These are phyloP conservation scores for Penicillium verhagenii DNA, from an alignment of 495 filamentous ascomycete genomes.

Conservation along the genomic window DNA sequence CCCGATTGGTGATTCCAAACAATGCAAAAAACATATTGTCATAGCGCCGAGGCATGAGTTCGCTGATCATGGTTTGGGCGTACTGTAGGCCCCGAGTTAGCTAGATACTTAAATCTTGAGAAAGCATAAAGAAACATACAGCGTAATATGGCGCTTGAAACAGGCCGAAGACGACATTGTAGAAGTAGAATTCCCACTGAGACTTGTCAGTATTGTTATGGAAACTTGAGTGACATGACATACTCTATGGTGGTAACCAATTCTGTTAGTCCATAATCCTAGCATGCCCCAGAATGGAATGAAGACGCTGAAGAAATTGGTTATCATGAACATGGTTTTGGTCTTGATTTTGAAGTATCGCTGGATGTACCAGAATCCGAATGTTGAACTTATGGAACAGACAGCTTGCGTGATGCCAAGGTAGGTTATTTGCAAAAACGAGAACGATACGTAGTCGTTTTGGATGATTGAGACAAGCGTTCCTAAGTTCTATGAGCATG, in stretches of 20 bases:
- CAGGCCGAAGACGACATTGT: constrained; percentile 49
- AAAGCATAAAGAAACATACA: constrained; percentile 15
- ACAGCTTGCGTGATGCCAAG: constrained; percentile 46
- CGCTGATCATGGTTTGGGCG: constrained; percentile 54
- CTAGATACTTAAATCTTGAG: not conserved
- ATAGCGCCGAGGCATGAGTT: constrained; percentile 49
- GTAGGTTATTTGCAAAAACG: constrained; percentile 50
- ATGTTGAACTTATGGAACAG: constrained; percentile 44
- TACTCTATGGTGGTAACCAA: constrained; percentile 49
- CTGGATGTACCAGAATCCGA: constrained; percentile 54
- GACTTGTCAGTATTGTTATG: constrained; percentile 1
- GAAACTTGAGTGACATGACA: constrained; percentile 3
- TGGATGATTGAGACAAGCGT: constrained; percentile 49
- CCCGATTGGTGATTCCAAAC: constrained; percentile 52
- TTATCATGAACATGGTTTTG: constrained; percentile 50
- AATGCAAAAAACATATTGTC: constrained; percentile 56
- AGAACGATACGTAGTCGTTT: constrained; percentile 46
- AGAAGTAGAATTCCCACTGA: constrained; percentile 52
- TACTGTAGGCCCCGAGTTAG: constrained; percentile 27
- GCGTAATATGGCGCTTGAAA: constrained; percentile 54
- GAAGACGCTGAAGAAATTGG: constrained; percentile 48
- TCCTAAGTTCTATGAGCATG: constrained; percentile 20
- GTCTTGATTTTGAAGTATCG: constrained; percentile 47
- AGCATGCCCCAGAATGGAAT: constrained; percentile 54
- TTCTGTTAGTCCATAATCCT: constrained; percentile 44